Evolutionary conservation across 768 basidiomycete species (phyloP), one percentile per base, ranked within the genome.

Genomic region (Cantharellus cinnabarinus): DNA sequence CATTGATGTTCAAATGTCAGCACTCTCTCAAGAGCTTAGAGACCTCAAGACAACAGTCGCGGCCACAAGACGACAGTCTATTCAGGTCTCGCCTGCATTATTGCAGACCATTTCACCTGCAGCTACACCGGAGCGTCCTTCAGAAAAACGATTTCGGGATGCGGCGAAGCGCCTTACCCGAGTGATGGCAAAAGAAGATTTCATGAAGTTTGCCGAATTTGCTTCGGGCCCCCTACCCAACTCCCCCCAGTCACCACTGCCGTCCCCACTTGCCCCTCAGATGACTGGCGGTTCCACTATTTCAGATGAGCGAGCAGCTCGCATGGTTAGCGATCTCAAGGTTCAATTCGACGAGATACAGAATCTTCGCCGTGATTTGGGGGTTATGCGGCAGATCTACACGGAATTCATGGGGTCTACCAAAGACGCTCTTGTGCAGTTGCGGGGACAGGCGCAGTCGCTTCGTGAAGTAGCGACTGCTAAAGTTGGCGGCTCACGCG

Each of bases 261-360:
- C 35, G 10, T 7, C 38, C 42, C 60, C 80, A 3, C 72, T 86
- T 41, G 77, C 79, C 62, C 79, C 82, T 0, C 85, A 85, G 66
- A 75, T 76, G 73, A 87, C 85, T 0, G 85, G 85, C 2, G 79
- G 76, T n/a, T 86, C 86, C 0, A 71, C 80, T 58, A 68, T 79
- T 66, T 83, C 83, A 5, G 60, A 59, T 3, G 64, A 64, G n/a
- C 82, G 87, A 66, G 80, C 85, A 7, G 74, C 67, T 44, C 81
- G 85, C 1, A 79, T 91, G 50, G 83, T 89, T 7, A 72, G 73
- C 4, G 89, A 94, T 66, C 76, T 98, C 61, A 85, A 87, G 69
- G 85, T 82, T 2, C 93, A 98, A 67, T 90, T 91, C 66, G 89
- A 94, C 69, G 91, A 95, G 66, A 84, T 98, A 10, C 90, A 93